Evolutionary conservation across 106 monocot species (phyloP).

Genomic region (Hemerocallis citrina): DNA sequence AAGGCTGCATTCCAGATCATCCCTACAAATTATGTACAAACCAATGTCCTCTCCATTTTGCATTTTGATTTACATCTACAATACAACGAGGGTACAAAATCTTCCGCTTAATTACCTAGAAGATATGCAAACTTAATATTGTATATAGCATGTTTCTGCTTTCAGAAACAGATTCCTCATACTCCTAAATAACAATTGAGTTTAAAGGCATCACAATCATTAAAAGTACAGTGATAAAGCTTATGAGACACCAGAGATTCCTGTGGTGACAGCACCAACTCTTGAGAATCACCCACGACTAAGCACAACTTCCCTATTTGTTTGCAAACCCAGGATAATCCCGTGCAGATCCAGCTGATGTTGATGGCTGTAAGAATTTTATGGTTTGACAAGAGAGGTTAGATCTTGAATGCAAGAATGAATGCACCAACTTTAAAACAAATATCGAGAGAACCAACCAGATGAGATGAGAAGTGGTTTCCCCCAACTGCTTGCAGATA

Average conservation of each 20-base stretch:
- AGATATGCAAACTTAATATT: not conserved
- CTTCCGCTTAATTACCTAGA: not conserved
- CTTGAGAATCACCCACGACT: not conserved
- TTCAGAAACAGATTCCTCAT: not conserved
- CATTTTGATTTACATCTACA: no score
- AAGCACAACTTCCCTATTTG: not conserved
- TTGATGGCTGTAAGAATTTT: not conserved
- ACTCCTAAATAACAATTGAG: no score
- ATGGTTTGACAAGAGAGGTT: not conserved
- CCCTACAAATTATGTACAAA: no score
- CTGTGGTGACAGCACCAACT: no score
- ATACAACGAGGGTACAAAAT: not conserved
- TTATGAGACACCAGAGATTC: not conserved
- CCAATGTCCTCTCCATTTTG: no score
- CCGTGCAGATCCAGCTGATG: not conserved
- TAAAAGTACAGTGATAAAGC: not conserved
- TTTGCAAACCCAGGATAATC: not conserved
- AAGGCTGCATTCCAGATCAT: no score
- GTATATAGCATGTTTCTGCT: not conserved
- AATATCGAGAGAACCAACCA: slow-evolving; percentile 6
- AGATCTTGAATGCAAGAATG: not conserved
- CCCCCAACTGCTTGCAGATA: slow-evolving; percentile 12
- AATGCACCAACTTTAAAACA: not conserved
- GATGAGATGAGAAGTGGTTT: not conserved
- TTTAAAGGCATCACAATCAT: not conserved